Base-by-base conservation (phyloP, 306 rosid species). In the Erythrophleum fordii region DNA sequence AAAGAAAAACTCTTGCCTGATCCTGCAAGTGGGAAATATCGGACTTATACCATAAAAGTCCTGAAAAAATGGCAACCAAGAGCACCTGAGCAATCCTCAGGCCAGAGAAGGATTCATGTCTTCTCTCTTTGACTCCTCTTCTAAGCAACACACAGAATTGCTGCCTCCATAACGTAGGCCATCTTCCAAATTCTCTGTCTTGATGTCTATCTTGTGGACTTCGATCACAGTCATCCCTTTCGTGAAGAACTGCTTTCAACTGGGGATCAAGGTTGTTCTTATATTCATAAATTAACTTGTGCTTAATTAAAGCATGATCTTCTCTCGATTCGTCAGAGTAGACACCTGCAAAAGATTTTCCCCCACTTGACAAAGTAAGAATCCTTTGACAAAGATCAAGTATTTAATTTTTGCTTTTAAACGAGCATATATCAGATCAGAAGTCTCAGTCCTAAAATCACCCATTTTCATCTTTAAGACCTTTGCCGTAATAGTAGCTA, bases 111-210 rank as follows among this genome's bases (percentile, higher is more conserved):
- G 91, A 72, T 48, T 91, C 87, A 18, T 88, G 80, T 62, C 26
- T 90, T 55, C 92, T 87, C 84, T 93, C 94, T 69, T 87, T 91
- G 25, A 93, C n/a, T 58, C 91, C 94, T 90, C 94, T 90, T 72
- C 84, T 90, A 34, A 88, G 78, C 18, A 93, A 77, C 22, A 90
- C 94, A 22, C 25, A 28, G 59, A 91, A 89, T 69, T 93, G 96
- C 72, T 93, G 93, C 28, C 83, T 79, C 97, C 97, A 93, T 39
- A 83, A 84, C 5, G 94, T 87, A 10, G 92, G 79, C 97, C 97
- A 93, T 55, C 79, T 85, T 5, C 42, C 83, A 64, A 51, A 84
- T 2, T 66, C 85, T 14, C 23, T 86, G 39, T 82, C 89, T 2
- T 85, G 80, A 11, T n/a, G 16, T 71, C 67, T 76, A 11, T 82